These are phyloP conservation scores for Yamadazyma siamensis DNA, from an alignment of 1,139 yeast genomes.

Conservation along the genomic window DNA sequence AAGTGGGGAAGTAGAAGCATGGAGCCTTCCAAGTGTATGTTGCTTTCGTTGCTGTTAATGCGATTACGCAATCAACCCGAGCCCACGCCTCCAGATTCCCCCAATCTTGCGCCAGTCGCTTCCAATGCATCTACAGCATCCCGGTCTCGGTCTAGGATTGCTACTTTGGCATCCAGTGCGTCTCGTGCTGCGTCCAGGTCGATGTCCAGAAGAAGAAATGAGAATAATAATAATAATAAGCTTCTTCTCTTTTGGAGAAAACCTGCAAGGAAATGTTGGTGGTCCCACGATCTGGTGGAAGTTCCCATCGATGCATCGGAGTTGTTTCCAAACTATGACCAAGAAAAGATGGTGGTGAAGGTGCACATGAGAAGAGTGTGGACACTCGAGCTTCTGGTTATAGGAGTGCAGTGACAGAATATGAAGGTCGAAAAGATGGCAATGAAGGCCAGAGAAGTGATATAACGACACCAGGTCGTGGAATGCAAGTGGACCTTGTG, in stretches of 20 bases:
- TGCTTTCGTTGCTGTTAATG: slow-evolving; percentile 80
- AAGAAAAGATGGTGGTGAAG: slow-evolving; percentile 30
- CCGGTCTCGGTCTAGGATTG: slow-evolving; percentile 43
- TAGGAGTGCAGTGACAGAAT: slow-evolving; percentile 57
- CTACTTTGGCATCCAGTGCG: slow-evolving; percentile 40
- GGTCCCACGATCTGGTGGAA: slow-evolving; percentile 71
- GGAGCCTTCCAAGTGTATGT: slow-evolving; percentile 83
- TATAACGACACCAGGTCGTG: too few species aligned
- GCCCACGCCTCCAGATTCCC: slow-evolving; percentile 45
- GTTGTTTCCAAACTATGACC: slow-evolving; percentile 21
- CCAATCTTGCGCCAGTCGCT: slow-evolving; percentile 43
- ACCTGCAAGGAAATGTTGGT: slow-evolving; percentile 99
- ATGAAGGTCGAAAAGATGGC: too few species aligned
- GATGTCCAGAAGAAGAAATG: slow-evolving; percentile 39
- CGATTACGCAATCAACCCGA: slow-evolving; percentile 44
- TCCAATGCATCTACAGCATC: slow-evolving; percentile 40
- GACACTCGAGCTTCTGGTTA: slow-evolving; percentile 72
- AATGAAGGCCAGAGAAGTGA: too few species aligned
- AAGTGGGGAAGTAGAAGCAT: slow-evolving; percentile 85
- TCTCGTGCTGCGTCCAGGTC: slow-evolving; percentile 54
- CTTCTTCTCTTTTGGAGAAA: slow-evolving; percentile 92
- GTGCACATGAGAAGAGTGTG: slow-evolving; percentile 80
- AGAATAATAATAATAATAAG: slow-evolving; percentile 54
- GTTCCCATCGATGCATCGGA: slow-evolving; percentile 39
- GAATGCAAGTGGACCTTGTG: too few species aligned